Conservation (phyloP, 1,139 yeast genomes). For the Candida neerlandica region DNA sequence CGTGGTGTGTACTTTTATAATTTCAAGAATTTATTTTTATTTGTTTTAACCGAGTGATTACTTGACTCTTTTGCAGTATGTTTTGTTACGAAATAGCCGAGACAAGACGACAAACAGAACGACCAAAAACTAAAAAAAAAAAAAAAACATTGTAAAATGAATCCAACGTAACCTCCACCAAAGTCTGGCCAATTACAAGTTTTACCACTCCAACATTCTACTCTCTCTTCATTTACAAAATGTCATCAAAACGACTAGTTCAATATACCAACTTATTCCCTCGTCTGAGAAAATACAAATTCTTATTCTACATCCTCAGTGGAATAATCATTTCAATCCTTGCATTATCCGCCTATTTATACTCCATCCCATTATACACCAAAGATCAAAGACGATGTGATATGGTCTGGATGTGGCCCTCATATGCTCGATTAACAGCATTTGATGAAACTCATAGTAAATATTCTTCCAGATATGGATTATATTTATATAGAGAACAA, state of each 20-base stretch:
- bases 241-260: constrained; percentile 3
- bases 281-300: constrained; percentile 5
- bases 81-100: not conserved
- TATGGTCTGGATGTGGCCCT: constrained; percentile 72
- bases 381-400: constrained; percentile 51
- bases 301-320: not conserved
- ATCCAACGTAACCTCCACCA: too few species aligned
- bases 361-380: constrained; percentile 19
- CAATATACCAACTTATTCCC: constrained; percentile 2
- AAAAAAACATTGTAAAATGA: too few species aligned
- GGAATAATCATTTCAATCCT: constrained; percentile 1
- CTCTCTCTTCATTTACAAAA: not conserved
- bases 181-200: too few species aligned
- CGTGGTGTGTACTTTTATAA: constrained; percentile 1
- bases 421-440: constrained; percentile 70
- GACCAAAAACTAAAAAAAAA: not conserved
- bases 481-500: constrained; percentile 79
- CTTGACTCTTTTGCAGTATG: not conserved
- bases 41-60: too few species aligned
- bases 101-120: not conserved
- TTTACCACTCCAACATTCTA: too few species aligned
- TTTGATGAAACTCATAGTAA: constrained; percentile 73
- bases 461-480: constrained; percentile 76
- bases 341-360: constrained; percentile 6
- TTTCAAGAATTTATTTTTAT: not conserved